Base-by-base conservation (phyloP, 768 basidiomycete genomes). In the Hericium alpestre region DNA sequence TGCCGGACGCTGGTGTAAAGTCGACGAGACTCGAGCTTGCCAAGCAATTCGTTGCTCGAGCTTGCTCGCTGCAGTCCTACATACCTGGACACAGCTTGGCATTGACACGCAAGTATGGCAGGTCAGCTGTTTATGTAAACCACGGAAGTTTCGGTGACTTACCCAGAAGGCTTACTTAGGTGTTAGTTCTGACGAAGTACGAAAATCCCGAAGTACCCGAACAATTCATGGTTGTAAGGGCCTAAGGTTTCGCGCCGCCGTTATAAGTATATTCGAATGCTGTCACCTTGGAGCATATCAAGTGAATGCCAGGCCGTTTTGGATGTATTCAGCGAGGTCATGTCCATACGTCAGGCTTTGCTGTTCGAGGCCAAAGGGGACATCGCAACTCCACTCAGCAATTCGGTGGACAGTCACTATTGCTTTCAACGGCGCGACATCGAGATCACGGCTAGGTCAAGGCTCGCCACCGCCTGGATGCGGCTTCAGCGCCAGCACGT, bases 191-290 rank as follows among this genome's bases (percentile, higher is more conserved):
- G 8, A 71, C 68, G 1, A 73, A 76, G 0, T 87, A 84, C 59
- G 84, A 87, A 61, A 79, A 72, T 57, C 80, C 80, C 8, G 84
- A 82, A 58, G 71, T 90, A 18, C 87, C 87, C 18, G 87, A 90
- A 61, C 79, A 79, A 53, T 88, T 90, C 62, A 74, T 85, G 51
- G 85, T 88, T 38, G 76, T 86, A 15, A 73, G 81, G 51, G 78
- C 76, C 2, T 84, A 62, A 18, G 20, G 13, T 0, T 46, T 10
- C 32, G 9, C 32, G 2, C 32, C 8, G 32, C 32, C 9, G 8
- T 32, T 2, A n/a, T n/a, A n/a, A n/a, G 8, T 32, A 32, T 32
- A 6, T 32, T 8, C 8, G 32, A 32, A 32, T 32, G 32, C 8
- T 32, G 32, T 32, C 6, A 32, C 6, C 6, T 7, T 7, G 1